A percentile compares a stretch with the other conserved stretches of the same genome.
Conservation (phyloP, 2,329 filamentous ascomycete species). For the Fusarium coicis region DNA sequence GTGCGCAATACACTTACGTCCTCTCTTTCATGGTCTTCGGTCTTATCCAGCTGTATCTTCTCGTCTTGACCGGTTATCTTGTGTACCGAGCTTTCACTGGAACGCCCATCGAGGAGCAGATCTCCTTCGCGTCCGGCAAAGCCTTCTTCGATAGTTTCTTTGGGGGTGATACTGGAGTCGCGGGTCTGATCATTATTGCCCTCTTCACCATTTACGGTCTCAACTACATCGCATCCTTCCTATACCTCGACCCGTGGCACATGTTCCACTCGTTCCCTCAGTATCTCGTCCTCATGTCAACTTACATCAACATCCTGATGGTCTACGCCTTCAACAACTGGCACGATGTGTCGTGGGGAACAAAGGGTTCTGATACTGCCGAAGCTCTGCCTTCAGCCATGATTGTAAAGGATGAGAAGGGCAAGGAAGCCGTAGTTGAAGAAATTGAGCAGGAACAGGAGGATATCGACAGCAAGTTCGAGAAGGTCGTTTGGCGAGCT, state of each 20-base stretch:
- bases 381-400: slow-evolving; percentile 38
- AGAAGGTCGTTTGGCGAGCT: slow-evolving; percentile 41
- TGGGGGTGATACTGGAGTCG: slow-evolving; percentile 33
- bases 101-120: slow-evolving; percentile 35
- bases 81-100: slow-evolving; percentile 38
- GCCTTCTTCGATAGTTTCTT: slow-evolving; percentile 41
- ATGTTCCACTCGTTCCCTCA: slow-evolving; percentile 44
- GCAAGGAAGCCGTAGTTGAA: slow-evolving; percentile 35
- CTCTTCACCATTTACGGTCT: slow-evolving; percentile 41
- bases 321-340: slow-evolving; percentile 44
- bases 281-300: slow-evolving; percentile 41
- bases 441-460: slow-evolving; percentile 41
- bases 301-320: slow-evolving; percentile 44
- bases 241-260: slow-evolving; percentile 43
- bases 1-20: slow-evolving; percentile 40
- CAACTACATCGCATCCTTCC: slow-evolving; percentile 40
- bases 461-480: slow-evolving; percentile 41
- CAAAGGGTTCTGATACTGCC: slow-evolving; percentile 38
- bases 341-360: slow-evolving; percentile 42
- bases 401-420: slow-evolving; percentile 36
- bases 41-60: slow-evolving; percentile 37
- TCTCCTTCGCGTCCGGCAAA: slow-evolving; percentile 31
- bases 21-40: slow-evolving; percentile 41
- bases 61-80: slow-evolving; percentile 38
- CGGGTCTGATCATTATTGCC: slow-evolving; percentile 40